A percentile compares a stretch with the other conserved stretches of the same genome.
Evolutionary conservation across 2,329 filamentous ascomycete genomes (phyloP).

Genomic region (Endoconidiophora polonica): DNA sequence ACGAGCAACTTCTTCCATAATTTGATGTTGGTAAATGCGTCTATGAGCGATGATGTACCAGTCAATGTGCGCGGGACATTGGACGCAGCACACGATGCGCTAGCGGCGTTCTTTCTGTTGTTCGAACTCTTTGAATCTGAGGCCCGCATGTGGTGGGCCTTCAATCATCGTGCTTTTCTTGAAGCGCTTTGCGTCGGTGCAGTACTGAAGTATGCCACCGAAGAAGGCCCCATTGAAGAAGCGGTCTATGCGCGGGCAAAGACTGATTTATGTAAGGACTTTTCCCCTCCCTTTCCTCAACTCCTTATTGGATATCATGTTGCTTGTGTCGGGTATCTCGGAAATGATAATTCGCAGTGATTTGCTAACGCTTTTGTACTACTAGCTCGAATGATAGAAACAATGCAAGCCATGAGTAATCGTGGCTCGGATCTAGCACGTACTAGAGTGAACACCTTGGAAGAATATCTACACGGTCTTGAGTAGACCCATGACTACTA

Average conservation of each 20-base stretch:
- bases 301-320: slow-evolving; percentile 1
- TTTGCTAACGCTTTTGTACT: neutral
- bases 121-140: slow-evolving; percentile 52
- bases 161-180: slow-evolving; percentile 64
- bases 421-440: slow-evolving; percentile 41
- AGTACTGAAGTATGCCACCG: slow-evolving; percentile 35
- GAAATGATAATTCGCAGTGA: too few species aligned
- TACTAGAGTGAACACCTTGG: slow-evolving; percentile 41
- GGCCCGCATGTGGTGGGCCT: slow-evolving; percentile 70
- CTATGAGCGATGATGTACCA: slow-evolving; percentile 46
- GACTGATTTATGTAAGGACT: slow-evolving; percentile 40
- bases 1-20: slow-evolving; percentile 75
- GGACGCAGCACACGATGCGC: slow-evolving; percentile 60
- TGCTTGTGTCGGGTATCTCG: too few species aligned
- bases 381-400: slow-evolving; percentile 45
- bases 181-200: slow-evolving; percentile 55
- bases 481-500: neutral
- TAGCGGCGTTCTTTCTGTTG: slow-evolving; percentile 56
- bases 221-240: slow-evolving; percentile 29
- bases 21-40: slow-evolving; percentile 61
- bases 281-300: slow-evolving; percentile 7
- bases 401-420: slow-evolving; percentile 40
- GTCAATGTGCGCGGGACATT: slow-evolving; percentile 52
- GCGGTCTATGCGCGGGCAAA: slow-evolving; percentile 41
- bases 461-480: slow-evolving; percentile 28